Evolutionary conservation across 371 early-diverging fungal genomes (phyloP), one percentile per base, ranked within the genome.

Genomic region (Apophysomyces sp.): DNA sequence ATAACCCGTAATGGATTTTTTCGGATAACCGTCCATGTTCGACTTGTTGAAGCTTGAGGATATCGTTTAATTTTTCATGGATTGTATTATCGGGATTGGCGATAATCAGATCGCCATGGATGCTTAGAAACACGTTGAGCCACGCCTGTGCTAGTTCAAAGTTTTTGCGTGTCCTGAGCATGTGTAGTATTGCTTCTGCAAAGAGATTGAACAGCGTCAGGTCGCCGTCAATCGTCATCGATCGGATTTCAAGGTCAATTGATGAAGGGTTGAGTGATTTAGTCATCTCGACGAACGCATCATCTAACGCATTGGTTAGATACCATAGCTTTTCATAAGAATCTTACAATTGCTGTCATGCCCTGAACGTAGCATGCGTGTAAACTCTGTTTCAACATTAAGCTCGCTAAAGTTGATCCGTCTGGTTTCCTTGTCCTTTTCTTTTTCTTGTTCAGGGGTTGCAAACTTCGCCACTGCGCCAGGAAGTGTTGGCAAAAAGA

Each of bases 101-200:
- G 31, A 84, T 72, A 53, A 94, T 76, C 31, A 91, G 68, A 66
- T 94, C 94, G 16, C 89, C 89, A 69, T 93, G 92, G 57, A 92
- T 87, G 58, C 77, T 85, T 54, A 95, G 64, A 66, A 92, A 89
- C 28, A 87, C 86, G 27, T 85, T 81, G 60, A 96, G 62, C 76
- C 90, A 94, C 13, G 93, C 87, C 76, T 96, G 89, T 11, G 84
- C 86, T 65, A 94, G 72, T 72, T 98, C 98, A 77, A 93, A 98
- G 61, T 94, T 92, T 44, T 82, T 83, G 58, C 87, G 77, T 16
- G 81, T 73, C 56, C 74, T 69, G 12, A 95, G 67, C 63, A 85
- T 86, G 32, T 70, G 82, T 32, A 74, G 66, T 15, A 92, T 66
- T 0, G 92, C 90, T 39, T 81, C 77, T 29, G 93, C 59, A 58